A percentile compares a stretch with the other conserved stretches of the same genome.
Conservation (phyloP, 768 basidiomycete species). For the Rhodocollybia butyracea region DNA sequence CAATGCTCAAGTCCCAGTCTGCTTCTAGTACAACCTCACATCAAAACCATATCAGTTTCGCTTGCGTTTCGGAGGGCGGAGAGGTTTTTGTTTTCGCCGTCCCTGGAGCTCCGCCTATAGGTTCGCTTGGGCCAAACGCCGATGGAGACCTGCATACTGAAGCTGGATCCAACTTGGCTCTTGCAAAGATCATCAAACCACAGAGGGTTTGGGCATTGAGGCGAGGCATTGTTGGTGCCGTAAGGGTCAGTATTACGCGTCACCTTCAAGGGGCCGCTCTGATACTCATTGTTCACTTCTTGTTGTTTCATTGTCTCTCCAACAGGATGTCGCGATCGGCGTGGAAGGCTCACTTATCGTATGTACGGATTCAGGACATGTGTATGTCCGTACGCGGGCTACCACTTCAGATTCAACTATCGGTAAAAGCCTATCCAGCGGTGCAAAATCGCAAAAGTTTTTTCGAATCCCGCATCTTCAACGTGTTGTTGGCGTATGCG, state of each 20-base stretch:
- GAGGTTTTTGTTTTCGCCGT: conserved; percentile 84
- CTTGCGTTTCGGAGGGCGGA: conserved; percentile 35
- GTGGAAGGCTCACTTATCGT: conserved; percentile 86
- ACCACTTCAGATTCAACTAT: conserved; percentile 23
- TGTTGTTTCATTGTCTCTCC: conserved; percentile 4
- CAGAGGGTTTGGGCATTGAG: conserved; percentile 89
- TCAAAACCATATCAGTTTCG: conserved; percentile 3
- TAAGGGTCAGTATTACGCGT: conserved; percentile 37
- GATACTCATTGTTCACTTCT: too few relatives aligned
- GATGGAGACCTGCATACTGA: neutral
- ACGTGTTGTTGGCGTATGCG: conserved; percentile 79
- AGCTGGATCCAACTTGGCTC: conserved; percentile 12
- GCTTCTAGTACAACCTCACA: neutral
- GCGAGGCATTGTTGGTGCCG: conserved; percentile 83
- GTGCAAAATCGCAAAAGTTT: conserved; percentile 66
- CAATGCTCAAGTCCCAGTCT: conserved; percentile 1
- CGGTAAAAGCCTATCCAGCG: conserved; percentile 13
- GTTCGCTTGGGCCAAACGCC: neutral
- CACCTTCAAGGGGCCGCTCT: too few relatives aligned
- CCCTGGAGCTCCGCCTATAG: conserved; percentile 22
- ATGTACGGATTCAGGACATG: conserved; percentile 93
- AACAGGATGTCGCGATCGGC: conserved; percentile 84
- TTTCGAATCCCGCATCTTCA: conserved; percentile 79
- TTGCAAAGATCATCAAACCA: conserved; percentile 56
- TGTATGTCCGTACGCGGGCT: conserved; percentile 76